A percentile compares a stretch with the other conserved stretches of the same genome.
phyloP scores from a whole-genome alignment of 1,139 yeast species.

The Candida pseudoviswanathii region DNA sequence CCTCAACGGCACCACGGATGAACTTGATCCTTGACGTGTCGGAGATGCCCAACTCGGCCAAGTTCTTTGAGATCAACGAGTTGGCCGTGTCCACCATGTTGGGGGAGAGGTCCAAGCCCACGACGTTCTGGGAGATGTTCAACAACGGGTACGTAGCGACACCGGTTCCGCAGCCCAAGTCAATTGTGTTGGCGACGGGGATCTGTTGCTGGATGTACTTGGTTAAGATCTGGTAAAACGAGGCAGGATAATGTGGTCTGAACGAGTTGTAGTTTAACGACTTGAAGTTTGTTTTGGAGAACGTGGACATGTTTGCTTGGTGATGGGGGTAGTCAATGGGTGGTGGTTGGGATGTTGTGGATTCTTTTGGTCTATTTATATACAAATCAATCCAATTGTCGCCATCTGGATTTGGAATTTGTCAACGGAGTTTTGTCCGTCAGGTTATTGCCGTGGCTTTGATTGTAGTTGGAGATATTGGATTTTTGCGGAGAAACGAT shows the following conservation, averaged over 20 bases:
- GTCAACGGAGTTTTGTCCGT: neutral
- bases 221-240: constrained; percentile 49
- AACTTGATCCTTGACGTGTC: constrained; percentile 32
- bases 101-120: constrained; percentile 39
- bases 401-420: neutral
- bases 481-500: neutral
- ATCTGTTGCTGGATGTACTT: constrained; percentile 21
- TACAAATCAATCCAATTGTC: neutral
- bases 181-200: constrained; percentile 30
- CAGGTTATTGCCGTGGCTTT: neutral
- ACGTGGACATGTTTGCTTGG: constrained; percentile 58
- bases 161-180: constrained; percentile 47
- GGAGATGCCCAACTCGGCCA: constrained; percentile 21
- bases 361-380: neutral
- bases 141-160: constrained; percentile 42
- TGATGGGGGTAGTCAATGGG: constrained; percentile 3
- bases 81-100: constrained; percentile 39
- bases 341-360: neutral
- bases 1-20: constrained; percentile 38
- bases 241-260: constrained; percentile 67
- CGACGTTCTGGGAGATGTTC: constrained; percentile 30
- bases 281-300: constrained; percentile 59
- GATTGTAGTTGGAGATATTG: neutral
- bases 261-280: constrained; percentile 59
- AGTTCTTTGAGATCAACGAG: constrained; percentile 23